phyloP scores from a whole-genome alignment of 257 asterid species.

The Cruciata laevipes region DNA sequence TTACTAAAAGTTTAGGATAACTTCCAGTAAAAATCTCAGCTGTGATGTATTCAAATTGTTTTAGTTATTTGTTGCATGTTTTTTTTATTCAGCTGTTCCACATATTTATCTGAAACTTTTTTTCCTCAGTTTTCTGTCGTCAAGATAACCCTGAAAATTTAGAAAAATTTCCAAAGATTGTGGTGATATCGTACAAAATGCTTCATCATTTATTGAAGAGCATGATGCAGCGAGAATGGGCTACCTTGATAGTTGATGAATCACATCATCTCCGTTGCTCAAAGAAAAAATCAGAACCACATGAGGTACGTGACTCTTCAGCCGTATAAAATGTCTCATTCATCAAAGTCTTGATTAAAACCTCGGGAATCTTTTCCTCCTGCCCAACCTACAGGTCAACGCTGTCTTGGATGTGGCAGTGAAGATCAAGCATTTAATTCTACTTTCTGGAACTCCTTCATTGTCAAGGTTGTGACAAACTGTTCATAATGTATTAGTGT shows the following conservation, averaged over 20 bases:
- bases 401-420: conserved; percentile 61
- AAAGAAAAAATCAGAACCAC: conserved; percentile 59
- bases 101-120: conserved; percentile 5
- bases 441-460: conserved; percentile 96
- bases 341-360: neutral
- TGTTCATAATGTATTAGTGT: neutral
- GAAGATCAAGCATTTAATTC: conserved; percentile 78
- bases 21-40: neutral
- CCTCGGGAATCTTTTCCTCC: neutral
- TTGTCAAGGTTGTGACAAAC: conserved; percentile 71
- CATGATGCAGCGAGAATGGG: conserved; percentile 82
- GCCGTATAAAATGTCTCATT: neutral
- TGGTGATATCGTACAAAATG: conserved; percentile 82
- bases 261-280: conserved; percentile 81
- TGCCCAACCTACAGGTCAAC: conserved; percentile 40
- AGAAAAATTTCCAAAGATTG: conserved; percentile 61
- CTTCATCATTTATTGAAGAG: conserved; percentile 70
- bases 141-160: conserved; percentile 72
- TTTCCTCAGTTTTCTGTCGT: conserved; percentile 68
- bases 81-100: conserved; percentile 3
- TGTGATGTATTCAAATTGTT: neutral
- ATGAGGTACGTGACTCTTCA: conserved; percentile 47
- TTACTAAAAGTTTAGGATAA: neutral
- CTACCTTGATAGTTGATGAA: conserved; percentile 75
- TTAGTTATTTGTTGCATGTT: neutral